Percentiles rank a stretch among this genome's conserved stretches.
phyloP scores from a whole-genome alignment of 1,284 basidiomycete genomes.

The Agaricales sp. region DNA sequence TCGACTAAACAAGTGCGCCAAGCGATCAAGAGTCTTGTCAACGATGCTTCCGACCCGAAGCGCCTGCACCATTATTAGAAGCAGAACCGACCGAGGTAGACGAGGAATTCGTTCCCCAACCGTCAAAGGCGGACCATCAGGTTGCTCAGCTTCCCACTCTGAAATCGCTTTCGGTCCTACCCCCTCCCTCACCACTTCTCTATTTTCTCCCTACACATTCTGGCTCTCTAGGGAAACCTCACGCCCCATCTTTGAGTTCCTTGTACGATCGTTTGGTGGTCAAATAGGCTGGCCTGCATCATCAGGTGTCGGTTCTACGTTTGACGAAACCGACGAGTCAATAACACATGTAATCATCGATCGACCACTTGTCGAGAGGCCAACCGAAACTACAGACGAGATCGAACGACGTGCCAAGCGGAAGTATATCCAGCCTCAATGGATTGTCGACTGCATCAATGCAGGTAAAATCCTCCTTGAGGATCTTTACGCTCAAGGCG shows the following conservation, averaged over 20 bases:
- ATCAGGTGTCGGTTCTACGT: slow-evolving; percentile 77
- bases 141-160: slow-evolving; percentile 66
- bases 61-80: slow-evolving; percentile 17
- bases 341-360: slow-evolving; percentile 98
- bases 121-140: slow-evolving; percentile 51
- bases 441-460: slow-evolving; percentile 97
- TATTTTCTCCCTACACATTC: slow-evolving; percentile 88
- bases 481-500: slow-evolving; percentile 82
- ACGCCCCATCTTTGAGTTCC: slow-evolving; percentile 89
- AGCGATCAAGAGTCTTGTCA: slow-evolving; percentile 57
- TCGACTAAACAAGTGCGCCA: slow-evolving; percentile 64
- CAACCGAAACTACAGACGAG: slow-evolving; percentile 46
- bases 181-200: slow-evolving; percentile 40
- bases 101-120: slow-evolving; percentile 62
- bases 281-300: slow-evolving; percentile 84
- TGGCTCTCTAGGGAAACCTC: slow-evolving; percentile 94
- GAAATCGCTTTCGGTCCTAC: slow-evolving; percentile 56
- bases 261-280: slow-evolving; percentile 88
- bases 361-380: slow-evolving; percentile 54
- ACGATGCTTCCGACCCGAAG: slow-evolving; percentile 22
- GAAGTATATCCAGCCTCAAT: slow-evolving; percentile 94
- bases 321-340: slow-evolving; percentile 61
- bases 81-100: slow-evolving; percentile 30
- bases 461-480: slow-evolving; percentile 77
- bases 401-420: slow-evolving; percentile 58